Conservation (phyloP, 1,139 yeast genomes). For the Suhomyces choctaworum region DNA sequence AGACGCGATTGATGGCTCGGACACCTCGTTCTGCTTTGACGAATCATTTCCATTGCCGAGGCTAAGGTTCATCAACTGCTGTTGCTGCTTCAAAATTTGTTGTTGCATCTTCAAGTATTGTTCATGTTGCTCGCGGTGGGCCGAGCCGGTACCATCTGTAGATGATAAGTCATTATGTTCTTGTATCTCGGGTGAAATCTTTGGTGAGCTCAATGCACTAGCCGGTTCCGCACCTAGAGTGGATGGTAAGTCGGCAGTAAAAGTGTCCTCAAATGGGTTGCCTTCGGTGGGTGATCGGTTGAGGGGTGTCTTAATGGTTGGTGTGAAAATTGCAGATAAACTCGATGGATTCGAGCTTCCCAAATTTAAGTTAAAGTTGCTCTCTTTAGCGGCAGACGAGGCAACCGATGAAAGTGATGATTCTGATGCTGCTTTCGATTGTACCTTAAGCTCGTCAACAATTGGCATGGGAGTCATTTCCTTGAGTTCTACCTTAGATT, state of each 20-base stretch:
- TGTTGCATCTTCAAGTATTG: constrained; percentile 40
- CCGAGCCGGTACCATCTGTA: neutral
- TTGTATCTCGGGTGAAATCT: constrained; percentile 6
- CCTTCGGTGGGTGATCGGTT: constrained; percentile 22
- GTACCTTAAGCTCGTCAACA: neutral
- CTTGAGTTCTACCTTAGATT: constrained; percentile 26
- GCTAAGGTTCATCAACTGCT: constrained; percentile 32
- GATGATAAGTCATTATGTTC: constrained; percentile 1
- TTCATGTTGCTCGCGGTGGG: constrained; percentile 32
- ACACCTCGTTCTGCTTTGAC: no score
- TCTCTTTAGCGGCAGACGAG: neutral
- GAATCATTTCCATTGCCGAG: constrained; percentile 13
- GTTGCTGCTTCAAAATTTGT: constrained; percentile 42
- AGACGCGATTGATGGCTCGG: neutral
- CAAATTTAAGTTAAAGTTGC: constrained; percentile 13
- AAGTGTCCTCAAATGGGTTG: constrained; percentile 44
- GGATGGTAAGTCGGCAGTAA: constrained; percentile 19
- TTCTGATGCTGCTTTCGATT: neutral
- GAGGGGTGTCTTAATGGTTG: constrained; percentile 37
- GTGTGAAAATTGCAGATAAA: constrained; percentile 40
- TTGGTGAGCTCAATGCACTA: constrained; percentile 3
- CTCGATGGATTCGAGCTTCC: constrained; percentile 8
- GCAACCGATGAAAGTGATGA: neutral
- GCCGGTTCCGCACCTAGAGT: neutral
- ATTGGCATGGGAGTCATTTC: constrained; percentile 19